Evolutionary conservation across 805 yeast species (phyloP), one percentile per base, ranked within the genome.

Genomic region (Cyberlindnera subsufficiens): DNA sequence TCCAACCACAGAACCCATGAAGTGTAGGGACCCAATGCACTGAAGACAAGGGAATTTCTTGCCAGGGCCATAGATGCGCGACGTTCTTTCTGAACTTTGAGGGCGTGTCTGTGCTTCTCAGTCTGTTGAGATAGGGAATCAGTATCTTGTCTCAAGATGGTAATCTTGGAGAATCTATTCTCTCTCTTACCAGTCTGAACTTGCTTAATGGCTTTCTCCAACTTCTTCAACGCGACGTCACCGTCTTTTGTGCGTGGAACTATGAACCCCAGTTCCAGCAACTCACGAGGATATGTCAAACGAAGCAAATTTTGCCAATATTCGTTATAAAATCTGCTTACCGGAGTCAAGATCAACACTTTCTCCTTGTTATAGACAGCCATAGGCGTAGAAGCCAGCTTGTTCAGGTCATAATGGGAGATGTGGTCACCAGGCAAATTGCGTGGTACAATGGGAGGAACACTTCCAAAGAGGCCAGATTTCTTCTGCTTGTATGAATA

Each of bases 1-100:
- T 93, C 99, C 52, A 93, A 69, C 99, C 99, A 93, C 40, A 93
- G 68, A 16, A 91, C 85, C 99, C 99, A 93, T 18, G 95, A 79
- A 3, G 95, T 89, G 53, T 84, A 77, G 17, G 97, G 95, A 4
- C 89, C 85, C 37, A 93, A 68, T 1, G 97, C 80, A 9, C 97
- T 85, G 66, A 89, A 88, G 38, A 93, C 71, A 44, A 93, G 69
- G 32, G 96, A 89, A 69, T 93, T 93, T 61, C 99, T 75, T 3
- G 98, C 96, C 51, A 88, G 69, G 3, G 97, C 95, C 98, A 93
- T 91, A 57, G 81, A 80, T 5, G 85, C 64, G 53, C 99, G 78
- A 62, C 99, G 78, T 56, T 86, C 84, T 64, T 89, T 90, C 65
- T 93, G 99, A 22, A 81, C 95, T 20, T 65, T 67, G 49, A 85